Evolutionary conservation across 345 rosid species (phyloP).

Genomic region (Camelina hispida): DNA sequence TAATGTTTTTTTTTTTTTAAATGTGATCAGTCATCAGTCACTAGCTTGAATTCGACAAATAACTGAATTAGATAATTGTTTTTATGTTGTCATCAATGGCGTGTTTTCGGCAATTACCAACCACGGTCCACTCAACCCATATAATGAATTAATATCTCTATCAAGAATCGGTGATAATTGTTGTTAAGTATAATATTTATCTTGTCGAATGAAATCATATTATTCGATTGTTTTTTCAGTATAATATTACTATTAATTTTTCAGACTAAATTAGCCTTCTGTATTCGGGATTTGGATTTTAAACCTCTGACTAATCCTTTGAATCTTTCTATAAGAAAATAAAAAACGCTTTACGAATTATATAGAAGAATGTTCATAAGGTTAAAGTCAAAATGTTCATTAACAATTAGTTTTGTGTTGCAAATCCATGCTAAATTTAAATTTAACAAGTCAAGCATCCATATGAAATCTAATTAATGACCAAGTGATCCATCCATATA

Average conservation of each 20-base stretch:
- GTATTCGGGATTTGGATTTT: background rate
- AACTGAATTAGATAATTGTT: constrained; percentile 5
- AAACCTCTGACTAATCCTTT: background rate
- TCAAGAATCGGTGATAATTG: background rate
- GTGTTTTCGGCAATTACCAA: constrained; percentile 43
- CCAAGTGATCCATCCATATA: background rate
- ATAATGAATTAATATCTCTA: background rate
- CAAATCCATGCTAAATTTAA: no score
- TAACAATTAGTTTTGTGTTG: no score
- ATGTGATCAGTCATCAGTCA: no score
- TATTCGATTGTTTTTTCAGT: constrained; percentile 13
- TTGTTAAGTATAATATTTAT: background rate
- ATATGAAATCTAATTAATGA: background rate
- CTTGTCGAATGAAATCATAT: constrained; percentile 14
- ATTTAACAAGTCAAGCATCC: no score
- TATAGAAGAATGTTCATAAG: no score
- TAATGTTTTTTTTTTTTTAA: no score
- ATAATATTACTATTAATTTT: background rate
- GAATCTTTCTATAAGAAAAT: no score
- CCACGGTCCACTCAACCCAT: constrained; percentile 25
- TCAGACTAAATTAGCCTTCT: background rate
- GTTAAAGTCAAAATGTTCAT: no score
- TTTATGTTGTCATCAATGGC: constrained; percentile 30
- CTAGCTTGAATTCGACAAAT: background rate
- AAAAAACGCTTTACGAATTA: no score